Conservation (phyloP, 192 early-diverging fungal species). For the Backusella tuberculispora region DNA sequence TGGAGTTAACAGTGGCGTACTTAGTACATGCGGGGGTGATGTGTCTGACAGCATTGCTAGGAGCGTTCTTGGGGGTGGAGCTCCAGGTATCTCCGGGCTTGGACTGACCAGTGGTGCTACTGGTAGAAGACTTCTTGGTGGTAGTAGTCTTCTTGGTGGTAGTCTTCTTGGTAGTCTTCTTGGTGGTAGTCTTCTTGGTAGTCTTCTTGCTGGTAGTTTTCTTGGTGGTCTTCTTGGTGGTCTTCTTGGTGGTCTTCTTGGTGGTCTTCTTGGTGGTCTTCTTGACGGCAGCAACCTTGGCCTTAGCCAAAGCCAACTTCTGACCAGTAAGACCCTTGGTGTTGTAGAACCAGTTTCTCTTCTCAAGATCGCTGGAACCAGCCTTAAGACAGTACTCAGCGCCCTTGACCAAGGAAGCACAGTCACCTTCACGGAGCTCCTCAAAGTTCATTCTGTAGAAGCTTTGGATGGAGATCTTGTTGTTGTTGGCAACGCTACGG, state of each 20-base stretch:
- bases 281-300: background rate
- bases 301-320: slow-evolving; percentile 22
- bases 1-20: slow-evolving; percentile 26
- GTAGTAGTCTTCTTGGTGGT: slow-evolving; percentile 18
- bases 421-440: slow-evolving; percentile 11
- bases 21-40: slow-evolving; percentile 32
- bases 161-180: slow-evolving; percentile 20
- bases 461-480: slow-evolving; percentile 16
- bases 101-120: background rate
- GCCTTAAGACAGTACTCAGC: slow-evolving; percentile 27
- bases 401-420: slow-evolving; percentile 18
- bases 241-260: background rate
- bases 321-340: background rate
- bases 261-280: slow-evolving; percentile 5
- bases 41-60: slow-evolving; percentile 32
- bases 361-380: background rate
- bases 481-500: slow-evolving; percentile 11
- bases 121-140: background rate
- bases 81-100: slow-evolving; percentile 22
- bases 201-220: slow-evolving; percentile 24
- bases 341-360: slow-evolving; percentile 18
- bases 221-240: background rate
- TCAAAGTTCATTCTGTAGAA: slow-evolving; percentile 26
- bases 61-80: slow-evolving; percentile 23
- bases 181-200: slow-evolving; percentile 11